Evolutionary conservation across 2,329 filamentous ascomycete genomes (phyloP).

Genomic region (Fusarium sp.): DNA sequence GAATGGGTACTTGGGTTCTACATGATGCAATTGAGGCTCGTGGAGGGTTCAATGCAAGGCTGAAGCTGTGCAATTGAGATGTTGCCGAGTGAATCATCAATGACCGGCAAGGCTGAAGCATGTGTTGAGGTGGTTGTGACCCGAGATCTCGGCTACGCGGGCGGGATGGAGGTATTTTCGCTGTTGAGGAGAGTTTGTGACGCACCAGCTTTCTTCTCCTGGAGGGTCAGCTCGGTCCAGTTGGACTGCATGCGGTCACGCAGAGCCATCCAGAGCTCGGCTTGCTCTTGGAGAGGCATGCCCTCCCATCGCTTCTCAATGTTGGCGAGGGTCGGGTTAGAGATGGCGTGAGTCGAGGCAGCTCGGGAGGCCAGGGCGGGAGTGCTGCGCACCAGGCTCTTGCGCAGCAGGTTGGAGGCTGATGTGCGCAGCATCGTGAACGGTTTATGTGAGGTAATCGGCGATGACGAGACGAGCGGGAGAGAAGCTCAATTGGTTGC

Average conservation of each 20-base stretch:
- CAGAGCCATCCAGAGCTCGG: conserved; percentile 98
- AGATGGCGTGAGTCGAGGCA: conserved; percentile 88
- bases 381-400: conserved; percentile 58
- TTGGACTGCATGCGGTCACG: conserved; percentile 98
- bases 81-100: conserved; percentile 33
- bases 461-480: conserved; percentile 14
- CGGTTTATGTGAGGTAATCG: conserved; percentile 28
- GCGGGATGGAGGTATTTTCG: conserved; percentile 50
- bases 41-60: conserved; percentile 29
- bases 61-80: conserved; percentile 26
- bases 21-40: conserved; percentile 43
- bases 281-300: conserved; percentile 98
- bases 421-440: conserved; percentile 65
- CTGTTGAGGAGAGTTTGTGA: conserved; percentile 48
- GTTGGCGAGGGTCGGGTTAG: conserved; percentile 95
- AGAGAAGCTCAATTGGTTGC: conserved; percentile 49
- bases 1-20: conserved; percentile 34
- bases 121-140: conserved; percentile 24
- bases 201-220: conserved; percentile 99
- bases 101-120: conserved; percentile 9
- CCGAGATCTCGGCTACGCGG: conserved; percentile 37
- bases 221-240: conserved; percentile 93
- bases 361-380: conserved; percentile 61
- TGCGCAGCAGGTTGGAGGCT: conserved; percentile 64
- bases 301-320: conserved; percentile 99